These are phyloP conservation scores for Mortierella sp. DNA, from an alignment of 371 early-diverging fungal species.

Conservation along the genomic window DNA sequence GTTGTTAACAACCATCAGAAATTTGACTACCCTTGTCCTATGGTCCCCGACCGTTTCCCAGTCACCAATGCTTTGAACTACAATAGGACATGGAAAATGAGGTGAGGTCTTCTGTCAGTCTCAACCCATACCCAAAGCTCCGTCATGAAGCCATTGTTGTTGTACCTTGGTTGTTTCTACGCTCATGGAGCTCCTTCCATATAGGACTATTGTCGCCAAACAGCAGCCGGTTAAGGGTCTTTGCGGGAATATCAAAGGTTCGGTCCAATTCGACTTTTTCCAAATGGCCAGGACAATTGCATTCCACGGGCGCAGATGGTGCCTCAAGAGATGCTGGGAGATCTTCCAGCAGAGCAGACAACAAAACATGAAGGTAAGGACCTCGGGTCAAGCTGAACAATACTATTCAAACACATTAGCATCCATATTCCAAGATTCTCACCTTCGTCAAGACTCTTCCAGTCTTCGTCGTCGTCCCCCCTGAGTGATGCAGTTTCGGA, in stretches of 20 bases:
- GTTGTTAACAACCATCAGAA: slow-evolving; percentile 65
- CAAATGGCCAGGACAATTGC: slow-evolving; percentile 74
- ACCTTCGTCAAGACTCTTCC: slow-evolving; percentile 34
- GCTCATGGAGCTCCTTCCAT: slow-evolving; percentile 62
- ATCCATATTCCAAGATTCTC: neutral
- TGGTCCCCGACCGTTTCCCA: slow-evolving; percentile 53
- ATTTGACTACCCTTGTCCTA: slow-evolving; percentile 58
- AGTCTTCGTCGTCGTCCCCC: slow-evolving; percentile 14
- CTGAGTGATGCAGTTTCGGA: slow-evolving; percentile 9
- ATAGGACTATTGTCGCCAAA: slow-evolving; percentile 62
- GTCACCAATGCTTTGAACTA: slow-evolving; percentile 57
- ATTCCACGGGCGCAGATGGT: slow-evolving; percentile 63
- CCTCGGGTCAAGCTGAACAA: no score
- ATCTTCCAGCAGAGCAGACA: neutral
- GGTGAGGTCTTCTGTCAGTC: no score
- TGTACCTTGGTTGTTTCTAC: slow-evolving; percentile 61
- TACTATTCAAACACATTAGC: no score
- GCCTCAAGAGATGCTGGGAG: slow-evolving; percentile 56
- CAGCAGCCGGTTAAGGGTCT: slow-evolving; percentile 66
- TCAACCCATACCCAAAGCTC: neutral
- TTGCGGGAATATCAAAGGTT: slow-evolving; percentile 68
- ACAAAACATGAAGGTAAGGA: no score
- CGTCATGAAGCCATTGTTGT: no score
- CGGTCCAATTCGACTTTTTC: slow-evolving; percentile 71
- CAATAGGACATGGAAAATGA: no score